These are phyloP conservation scores for Lignosus rhinocerotis DNA, from an alignment of 1,284 basidiomycete genomes.

Conservation along the genomic window DNA sequence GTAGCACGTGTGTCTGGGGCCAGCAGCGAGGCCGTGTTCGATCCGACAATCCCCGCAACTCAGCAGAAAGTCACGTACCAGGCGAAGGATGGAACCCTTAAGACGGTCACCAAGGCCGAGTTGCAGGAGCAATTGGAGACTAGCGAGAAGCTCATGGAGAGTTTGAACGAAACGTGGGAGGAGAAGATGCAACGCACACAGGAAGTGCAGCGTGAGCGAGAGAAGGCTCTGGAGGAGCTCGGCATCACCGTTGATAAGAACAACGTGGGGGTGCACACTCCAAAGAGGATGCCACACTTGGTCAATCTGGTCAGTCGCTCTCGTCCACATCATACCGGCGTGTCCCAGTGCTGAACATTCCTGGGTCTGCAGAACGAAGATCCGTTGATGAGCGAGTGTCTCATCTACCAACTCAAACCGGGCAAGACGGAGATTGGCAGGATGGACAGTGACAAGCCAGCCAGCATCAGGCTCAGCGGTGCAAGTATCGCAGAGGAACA, in stretches of 20 bases:
- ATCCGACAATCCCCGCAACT: slow-evolving; percentile 88
- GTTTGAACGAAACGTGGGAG: slow-evolving; percentile 97
- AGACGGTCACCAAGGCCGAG: slow-evolving; percentile 95
- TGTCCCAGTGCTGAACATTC: slow-evolving; percentile 12
- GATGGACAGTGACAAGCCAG: slow-evolving; percentile 74
- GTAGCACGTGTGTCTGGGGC: slow-evolving; percentile 72
- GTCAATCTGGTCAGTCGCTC: slow-evolving; percentile 80
- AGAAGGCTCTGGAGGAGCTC: slow-evolving; percentile 95
- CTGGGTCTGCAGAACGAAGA: slow-evolving; percentile 74
- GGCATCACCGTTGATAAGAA: slow-evolving; percentile 98
- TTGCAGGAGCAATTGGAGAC: slow-evolving; percentile 96
- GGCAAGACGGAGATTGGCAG: slow-evolving; percentile 84
- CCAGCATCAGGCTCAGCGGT: slow-evolving; percentile 92
- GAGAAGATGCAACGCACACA: slow-evolving; percentile 92
- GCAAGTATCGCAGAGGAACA: slow-evolving; percentile 91
- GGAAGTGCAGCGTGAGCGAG: slow-evolving; percentile 93
- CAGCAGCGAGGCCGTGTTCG: slow-evolving; percentile 75
- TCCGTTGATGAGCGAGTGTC: slow-evolving; percentile 88
- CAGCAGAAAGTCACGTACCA: slow-evolving; percentile 95
- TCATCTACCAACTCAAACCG: slow-evolving; percentile 93
- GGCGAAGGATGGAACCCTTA: slow-evolving; percentile 91
- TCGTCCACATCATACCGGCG: background rate
- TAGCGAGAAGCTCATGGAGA: slow-evolving; percentile 96
- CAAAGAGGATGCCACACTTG: slow-evolving; percentile 97
- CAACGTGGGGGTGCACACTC: slow-evolving; percentile 95